These are phyloP conservation scores for Alternaria sp. DNA, from an alignment of 2,329 filamentous ascomycete genomes.

Conservation along the genomic window DNA sequence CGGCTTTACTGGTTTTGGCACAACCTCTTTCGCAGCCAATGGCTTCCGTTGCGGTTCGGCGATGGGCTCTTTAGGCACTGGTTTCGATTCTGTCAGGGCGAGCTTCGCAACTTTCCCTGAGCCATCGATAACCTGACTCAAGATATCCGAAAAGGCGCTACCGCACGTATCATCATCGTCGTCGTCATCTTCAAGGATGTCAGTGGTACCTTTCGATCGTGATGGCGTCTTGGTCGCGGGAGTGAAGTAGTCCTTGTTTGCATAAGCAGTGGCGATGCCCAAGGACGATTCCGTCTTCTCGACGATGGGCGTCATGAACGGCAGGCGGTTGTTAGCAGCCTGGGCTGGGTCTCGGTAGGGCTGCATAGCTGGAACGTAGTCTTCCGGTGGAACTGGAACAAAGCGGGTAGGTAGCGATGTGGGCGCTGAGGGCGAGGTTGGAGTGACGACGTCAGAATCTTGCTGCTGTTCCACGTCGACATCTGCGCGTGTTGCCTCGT, in stretches of 20 bases:
- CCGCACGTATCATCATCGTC: constrained; percentile 59
- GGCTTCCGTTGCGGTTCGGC: constrained; percentile 23
- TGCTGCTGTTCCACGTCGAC: constrained; percentile 41
- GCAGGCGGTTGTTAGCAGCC: constrained; percentile 86
- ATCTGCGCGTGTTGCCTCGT: constrained; percentile 39
- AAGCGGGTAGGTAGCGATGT: constrained; percentile 64
- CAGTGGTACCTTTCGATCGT: constrained; percentile 56
- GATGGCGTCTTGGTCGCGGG: constrained; percentile 87
- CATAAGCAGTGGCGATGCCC: constrained; percentile 54
- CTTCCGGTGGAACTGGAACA: constrained; percentile 81
- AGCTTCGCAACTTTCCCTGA: constrained; percentile 59
- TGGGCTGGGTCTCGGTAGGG: constrained; percentile 82
- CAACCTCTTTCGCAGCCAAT: constrained; percentile 44
- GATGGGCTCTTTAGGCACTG: constrained; percentile 29
- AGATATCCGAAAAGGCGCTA: constrained; percentile 75
- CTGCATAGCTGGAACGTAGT: constrained; percentile 79
- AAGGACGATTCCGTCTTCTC: constrained; percentile 92
- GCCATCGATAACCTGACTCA: constrained; percentile 56
- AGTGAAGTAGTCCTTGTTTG: constrained; percentile 65
- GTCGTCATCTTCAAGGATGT: constrained; percentile 48
- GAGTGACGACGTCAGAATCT: constrained; percentile 53
- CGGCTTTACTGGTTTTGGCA: constrained; percentile 48
- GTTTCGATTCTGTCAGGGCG: constrained; percentile 54
- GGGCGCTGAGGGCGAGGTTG: constrained; percentile 52
- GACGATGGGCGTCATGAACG: constrained; percentile 98